These are phyloP conservation scores for Pelargonium nanum DNA, from an alignment of 345 rosid genomes.

Conservation along the genomic window DNA sequence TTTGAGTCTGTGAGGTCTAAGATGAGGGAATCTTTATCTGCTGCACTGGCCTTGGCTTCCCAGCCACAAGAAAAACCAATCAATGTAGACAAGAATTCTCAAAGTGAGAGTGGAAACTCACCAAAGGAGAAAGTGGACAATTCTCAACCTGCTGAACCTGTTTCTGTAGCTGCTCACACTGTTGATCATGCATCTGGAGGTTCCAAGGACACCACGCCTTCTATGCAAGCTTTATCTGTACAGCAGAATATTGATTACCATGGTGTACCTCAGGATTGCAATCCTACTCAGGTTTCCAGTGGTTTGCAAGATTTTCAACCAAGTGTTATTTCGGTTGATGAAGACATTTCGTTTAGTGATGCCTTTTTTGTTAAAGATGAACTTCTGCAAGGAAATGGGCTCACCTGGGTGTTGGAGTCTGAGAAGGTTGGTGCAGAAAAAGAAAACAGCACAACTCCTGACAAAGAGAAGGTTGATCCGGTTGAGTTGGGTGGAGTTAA, in stretches of 20 bases:
- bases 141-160: conserved; percentile 16
- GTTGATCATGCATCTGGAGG: conserved; percentile 12
- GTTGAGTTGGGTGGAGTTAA: conserved; percentile 10
- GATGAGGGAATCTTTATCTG: conserved; percentile 68
- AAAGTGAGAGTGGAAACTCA: conserved; percentile 21
- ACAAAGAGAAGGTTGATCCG: conserved; percentile 12
- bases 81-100: conserved; percentile 24
- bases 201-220: conserved; percentile 18
- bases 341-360: conserved; percentile 57
- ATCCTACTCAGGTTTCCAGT: conserved; percentile 14
- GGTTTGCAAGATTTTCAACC: conserved; percentile 29
- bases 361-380: conserved; percentile 74
- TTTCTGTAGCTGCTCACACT: conserved; percentile 13
- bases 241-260: conserved; percentile 13
- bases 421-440: conserved; percentile 26
- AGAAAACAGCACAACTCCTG: conserved; percentile 17
- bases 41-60: conserved; percentile 69
- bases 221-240: conserved; percentile 13
- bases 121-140: conserved; percentile 16
- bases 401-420: conserved; percentile 73
- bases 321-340: conserved; percentile 34
- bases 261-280: conserved; percentile 16
- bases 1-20: conserved; percentile 65
- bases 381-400: conserved; percentile 87
- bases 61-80: conserved; percentile 25